Evolutionary conservation across 2,329 filamentous ascomycete genomes (phyloP).

Genomic region (Pyricularia grisea): DNA sequence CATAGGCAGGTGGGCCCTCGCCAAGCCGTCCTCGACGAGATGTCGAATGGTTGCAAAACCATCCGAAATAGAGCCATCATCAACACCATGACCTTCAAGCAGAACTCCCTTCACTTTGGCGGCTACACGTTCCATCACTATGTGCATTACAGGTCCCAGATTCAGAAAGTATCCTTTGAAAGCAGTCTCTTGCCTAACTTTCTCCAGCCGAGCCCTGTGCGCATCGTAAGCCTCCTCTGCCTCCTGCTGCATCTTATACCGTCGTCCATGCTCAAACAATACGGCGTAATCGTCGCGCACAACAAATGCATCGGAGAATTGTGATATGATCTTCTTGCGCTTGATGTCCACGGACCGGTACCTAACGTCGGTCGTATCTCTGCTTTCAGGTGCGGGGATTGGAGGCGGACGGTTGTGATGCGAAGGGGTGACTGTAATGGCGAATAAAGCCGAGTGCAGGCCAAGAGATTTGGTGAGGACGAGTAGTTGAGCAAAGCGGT

Average conservation of each 20-base stretch:
- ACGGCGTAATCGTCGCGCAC: slow-evolving; percentile 30
- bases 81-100: slow-evolving; percentile 1
- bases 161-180: not conserved
- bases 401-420: not conserved
- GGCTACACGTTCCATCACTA: not conserved
- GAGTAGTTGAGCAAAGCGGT: slow-evolving; percentile 11
- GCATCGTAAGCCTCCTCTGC: not conserved
- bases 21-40: slow-evolving; percentile 3
- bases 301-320: slow-evolving; percentile 18
- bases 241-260: not conserved
- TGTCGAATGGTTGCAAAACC: not conserved
- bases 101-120: slow-evolving; percentile 1
- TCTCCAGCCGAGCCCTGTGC: not conserved
- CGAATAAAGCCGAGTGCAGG: slow-evolving; percentile 9
- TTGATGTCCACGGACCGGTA: not conserved
- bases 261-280: slow-evolving; percentile 1
- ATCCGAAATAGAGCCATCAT: not conserved
- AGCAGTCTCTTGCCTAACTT: not conserved
- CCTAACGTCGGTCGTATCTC: not conserved
- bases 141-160: not conserved
- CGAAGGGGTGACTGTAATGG: not conserved
- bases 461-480: slow-evolving; percentile 7
- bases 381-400: not conserved
- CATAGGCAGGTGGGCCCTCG: slow-evolving; percentile 7
- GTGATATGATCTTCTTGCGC: slow-evolving; percentile 9